Evolutionary conservation across 805 yeast species (phyloP), one percentile per base, ranked within the genome.

Genomic region (Alloascoidea hylecoeti): DNA sequence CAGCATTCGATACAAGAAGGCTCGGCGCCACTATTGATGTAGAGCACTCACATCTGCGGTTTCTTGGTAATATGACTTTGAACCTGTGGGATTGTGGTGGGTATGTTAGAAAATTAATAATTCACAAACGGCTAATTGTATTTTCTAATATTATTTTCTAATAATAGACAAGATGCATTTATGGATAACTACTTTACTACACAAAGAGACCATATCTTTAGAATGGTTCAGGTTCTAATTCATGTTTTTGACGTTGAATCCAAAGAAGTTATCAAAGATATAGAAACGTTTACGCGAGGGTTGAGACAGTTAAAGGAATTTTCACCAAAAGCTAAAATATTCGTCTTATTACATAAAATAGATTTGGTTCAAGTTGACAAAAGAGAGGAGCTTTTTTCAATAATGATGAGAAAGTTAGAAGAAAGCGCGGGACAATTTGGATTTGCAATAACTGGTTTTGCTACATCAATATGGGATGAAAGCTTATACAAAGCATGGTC

Each of bases 51-150:
- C 95, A 89, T 58, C 61, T 92, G 40, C 64, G 97, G 37, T 88
- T 92, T 50, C 63, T 92, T 42, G 96, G 96, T 1, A 88, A 89
- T 54, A 85, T 92, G 94, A 86, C 96, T 1, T 64, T 92, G 35
- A 89, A 89, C 50, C 63, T 92, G 16, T 88, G 97, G 97, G 98
- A 92, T 57, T 92, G 98, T 60, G 98, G 97, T 50, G 95, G 95
- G 47, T 46, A 33, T 16, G 44, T 36, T 6, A 23, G 30, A 9
- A n/a, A n/a, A n/a, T n/a, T 23, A 23, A 23, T n/a, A 23, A 23
- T n/a, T n/a, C 9, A 9, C 30, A 9, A 14, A 38, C n/a, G 9
- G 15, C 17, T n/a, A n/a, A 15, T 35, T 30, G n/a, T 16, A 12
- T 35, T n/a, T 15, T 15, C 30, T 12, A 5, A 16, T 32, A 35